These are phyloP conservation scores for Vigna reflexopilosa DNA, from an alignment of 306 rosid genomes.

Conservation along the genomic window DNA sequence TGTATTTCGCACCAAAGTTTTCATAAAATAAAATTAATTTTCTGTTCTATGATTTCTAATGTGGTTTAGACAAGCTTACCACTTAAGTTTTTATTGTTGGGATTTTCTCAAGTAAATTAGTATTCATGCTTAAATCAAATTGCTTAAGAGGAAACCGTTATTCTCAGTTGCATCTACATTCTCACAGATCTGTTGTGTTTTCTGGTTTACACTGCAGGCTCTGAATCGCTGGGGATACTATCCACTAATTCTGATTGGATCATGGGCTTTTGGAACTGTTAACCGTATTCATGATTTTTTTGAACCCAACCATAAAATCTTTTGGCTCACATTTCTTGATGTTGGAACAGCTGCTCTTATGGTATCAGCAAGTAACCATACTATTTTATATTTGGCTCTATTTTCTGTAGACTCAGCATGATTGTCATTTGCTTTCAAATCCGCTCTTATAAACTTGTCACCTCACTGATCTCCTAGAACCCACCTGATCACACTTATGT, in stretches of 20 bases:
- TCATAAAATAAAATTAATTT: neutral
- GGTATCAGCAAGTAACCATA: constrained; percentile 60
- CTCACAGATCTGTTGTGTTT: constrained; percentile 14
- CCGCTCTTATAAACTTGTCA: constrained; percentile 19
- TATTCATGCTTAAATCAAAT: constrained; percentile 32
- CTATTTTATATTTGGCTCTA: constrained; percentile 40
- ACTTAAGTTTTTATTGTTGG: neutral
- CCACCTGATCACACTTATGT: neutral
- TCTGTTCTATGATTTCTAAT: constrained; percentile 15
- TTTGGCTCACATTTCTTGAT: constrained; percentile 96
- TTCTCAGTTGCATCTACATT: constrained; percentile 35
- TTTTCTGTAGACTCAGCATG: constrained; percentile 1
- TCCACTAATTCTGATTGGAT: constrained; percentile 94
- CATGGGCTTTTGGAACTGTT: constrained; percentile 94
- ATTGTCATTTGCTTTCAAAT: constrained; percentile 11
- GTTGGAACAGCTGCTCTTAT: constrained; percentile 90
- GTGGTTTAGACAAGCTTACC: constrained; percentile 23
- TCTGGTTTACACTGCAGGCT: constrained; percentile 64
- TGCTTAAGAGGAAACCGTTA: constrained; percentile 14
- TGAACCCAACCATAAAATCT: constrained; percentile 84
- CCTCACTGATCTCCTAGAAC: constrained; percentile 1
- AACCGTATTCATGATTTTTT: constrained; percentile 92
- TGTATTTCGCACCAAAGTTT: constrained; percentile 7
- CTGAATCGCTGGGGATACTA: constrained; percentile 95
- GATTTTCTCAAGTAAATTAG: constrained; percentile 14